A percentile compares a stretch with the other conserved stretches of the same genome.
These are phyloP conservation scores for Coemansia sp. DNA, from an alignment of 192 early-diverging fungal genomes.

Conservation along the genomic window DNA sequence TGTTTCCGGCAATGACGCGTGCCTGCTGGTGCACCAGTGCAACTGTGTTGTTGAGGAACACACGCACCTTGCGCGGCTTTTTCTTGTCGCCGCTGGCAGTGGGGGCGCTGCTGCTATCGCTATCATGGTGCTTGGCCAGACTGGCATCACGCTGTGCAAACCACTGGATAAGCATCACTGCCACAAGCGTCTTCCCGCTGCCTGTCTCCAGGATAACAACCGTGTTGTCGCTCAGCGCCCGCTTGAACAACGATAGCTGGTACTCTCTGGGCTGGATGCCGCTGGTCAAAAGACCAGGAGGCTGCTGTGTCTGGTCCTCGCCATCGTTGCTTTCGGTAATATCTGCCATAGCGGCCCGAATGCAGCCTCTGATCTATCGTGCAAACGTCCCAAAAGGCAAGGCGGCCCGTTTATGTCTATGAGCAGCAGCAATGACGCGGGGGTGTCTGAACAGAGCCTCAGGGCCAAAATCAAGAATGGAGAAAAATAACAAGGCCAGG, in stretches of 20 bases:
- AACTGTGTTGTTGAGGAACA: conserved; percentile 87
- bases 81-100: background rate
- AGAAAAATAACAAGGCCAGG: background rate
- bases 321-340: background rate
- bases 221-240: conserved; percentile 70
- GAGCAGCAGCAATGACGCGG: too few species aligned
- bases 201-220: conserved; percentile 93
- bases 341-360: background rate
- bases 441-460: too few species aligned
- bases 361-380: background rate
- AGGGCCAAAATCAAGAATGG: background rate
- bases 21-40: conserved; percentile 87
- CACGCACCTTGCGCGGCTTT: conserved; percentile 28
- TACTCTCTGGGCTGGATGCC: conserved; percentile 68
- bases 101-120: background rate
- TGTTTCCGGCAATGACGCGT: conserved; percentile 70
- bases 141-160: conserved; percentile 45
- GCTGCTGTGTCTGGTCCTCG: background rate
- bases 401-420: too few species aligned
- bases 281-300: background rate
- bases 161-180: conserved; percentile 83
- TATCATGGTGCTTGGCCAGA: background rate
- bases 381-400: background rate
- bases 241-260: conserved; percentile 72
- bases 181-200: conserved; percentile 89